Percentiles rank a stretch among this genome's conserved stretches.
phyloP scores from a whole-genome alignment of 2,329 filamentous ascomycete species.

The Pseudogymnoascus sp. region DNA sequence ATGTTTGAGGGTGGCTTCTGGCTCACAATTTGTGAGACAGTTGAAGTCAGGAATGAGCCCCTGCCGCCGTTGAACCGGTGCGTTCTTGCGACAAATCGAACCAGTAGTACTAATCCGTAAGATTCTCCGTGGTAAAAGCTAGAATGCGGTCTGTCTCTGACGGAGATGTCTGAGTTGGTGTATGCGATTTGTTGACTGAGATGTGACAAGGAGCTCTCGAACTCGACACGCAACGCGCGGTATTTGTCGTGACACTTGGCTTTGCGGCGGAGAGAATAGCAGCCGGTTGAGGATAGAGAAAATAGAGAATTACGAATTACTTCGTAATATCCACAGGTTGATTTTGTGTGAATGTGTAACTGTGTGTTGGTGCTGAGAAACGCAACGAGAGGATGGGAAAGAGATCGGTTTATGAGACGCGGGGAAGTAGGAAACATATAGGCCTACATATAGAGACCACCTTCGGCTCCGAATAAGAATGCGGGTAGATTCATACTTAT shows the following conservation, averaged over 20 bases:
- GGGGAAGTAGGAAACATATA: not conserved
- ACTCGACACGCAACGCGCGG: not conserved
- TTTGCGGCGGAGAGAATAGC: not conserved
- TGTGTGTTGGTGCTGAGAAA: not conserved
- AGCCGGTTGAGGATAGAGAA: not conserved
- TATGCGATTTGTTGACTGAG: not conserved
- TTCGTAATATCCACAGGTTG: not conserved
- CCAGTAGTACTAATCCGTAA: not conserved
- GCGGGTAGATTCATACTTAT: not conserved
- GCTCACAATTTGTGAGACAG: not conserved
- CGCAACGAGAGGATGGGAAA: not conserved
- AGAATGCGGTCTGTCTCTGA: not conserved
- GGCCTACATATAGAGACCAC: not conserved
- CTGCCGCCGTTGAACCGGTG: not conserved
- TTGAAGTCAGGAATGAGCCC: not conserved
- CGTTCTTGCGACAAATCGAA: not conserved
- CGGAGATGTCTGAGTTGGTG: not conserved
- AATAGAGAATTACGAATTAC: not conserved
- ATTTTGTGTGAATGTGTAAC: not conserved
- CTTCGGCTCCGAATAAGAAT: not conserved
- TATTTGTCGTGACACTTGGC: not conserved
- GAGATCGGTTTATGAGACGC: not conserved
- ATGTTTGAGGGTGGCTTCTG: not conserved
- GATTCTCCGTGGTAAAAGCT: not conserved
- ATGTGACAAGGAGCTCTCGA: not conserved